These are phyloP conservation scores for Alternaria hordeiaustralica DNA, from an alignment of 2,329 filamentous ascomycete species.

Conservation along the genomic window DNA sequence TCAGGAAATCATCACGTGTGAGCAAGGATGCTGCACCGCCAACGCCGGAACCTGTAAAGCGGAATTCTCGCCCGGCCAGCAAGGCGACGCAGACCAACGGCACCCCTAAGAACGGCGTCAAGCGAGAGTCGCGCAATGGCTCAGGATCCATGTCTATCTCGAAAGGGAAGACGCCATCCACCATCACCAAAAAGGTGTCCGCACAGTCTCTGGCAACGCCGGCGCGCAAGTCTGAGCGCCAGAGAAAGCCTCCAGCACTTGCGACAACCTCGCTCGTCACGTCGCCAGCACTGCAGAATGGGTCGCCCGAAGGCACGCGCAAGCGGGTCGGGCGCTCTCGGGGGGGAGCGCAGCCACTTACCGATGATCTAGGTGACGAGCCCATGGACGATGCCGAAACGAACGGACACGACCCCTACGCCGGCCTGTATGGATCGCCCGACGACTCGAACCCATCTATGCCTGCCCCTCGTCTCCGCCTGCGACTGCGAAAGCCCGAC, in stretches of 20 bases:
- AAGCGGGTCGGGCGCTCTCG: constrained; percentile 34
- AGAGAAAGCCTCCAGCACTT: constrained; percentile 30
- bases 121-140: constrained; percentile 31
- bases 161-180: constrained; percentile 26
- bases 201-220: constrained; percentile 28
- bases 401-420: constrained; percentile 27
- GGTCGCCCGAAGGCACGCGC: constrained; percentile 23
- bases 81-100: constrained; percentile 42
- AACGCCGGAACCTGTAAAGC: constrained; percentile 55
- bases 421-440: constrained; percentile 26
- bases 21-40: constrained; percentile 54
- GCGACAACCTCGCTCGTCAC: constrained; percentile 23
- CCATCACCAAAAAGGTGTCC: constrained; percentile 30
- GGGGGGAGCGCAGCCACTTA: constrained; percentile 23
- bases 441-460: constrained; percentile 27
- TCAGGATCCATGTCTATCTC: constrained; percentile 17
- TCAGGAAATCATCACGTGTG: constrained; percentile 66
- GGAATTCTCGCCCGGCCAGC: constrained; percentile 28
- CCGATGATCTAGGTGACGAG: constrained; percentile 22
- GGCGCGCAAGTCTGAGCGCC: constrained; percentile 45
- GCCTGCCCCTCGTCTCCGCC: constrained; percentile 48
- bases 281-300: constrained; percentile 24
- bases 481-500: constrained; percentile 60
- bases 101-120: constrained; percentile 26
- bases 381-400: constrained; percentile 15